Base-by-base conservation (phyloP, 2,329 filamentous ascomycete genomes). In the Westerdykella aurantiaca region DNA sequence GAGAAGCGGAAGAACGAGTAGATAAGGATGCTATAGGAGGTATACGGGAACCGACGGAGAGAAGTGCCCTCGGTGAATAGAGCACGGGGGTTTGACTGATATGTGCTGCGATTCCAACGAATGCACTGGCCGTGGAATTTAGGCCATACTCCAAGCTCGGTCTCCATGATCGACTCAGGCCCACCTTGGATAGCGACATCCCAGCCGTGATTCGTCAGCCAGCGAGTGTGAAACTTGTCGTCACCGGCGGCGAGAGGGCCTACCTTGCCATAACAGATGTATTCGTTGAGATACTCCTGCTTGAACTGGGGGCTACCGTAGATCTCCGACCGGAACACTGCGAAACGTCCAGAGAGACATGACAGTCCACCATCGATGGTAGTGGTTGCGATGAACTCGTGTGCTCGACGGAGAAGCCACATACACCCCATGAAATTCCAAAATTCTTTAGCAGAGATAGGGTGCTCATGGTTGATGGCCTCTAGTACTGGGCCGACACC, bases 171-270 rank as follows among this genome's bases (percentile, higher is more conserved):
- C 0, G 73, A 68, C 2, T 77, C 70, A 0, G 66, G 52, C 4
- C 69, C 68, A 45, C 74, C 72, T 55, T 84, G 79, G 40, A 83
- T 74, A 37, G 71, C 69, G 45, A 82, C 73, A 6, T 71, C 66
- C 70, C 72, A 80, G n/a, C 70, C 71, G 5, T 72, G 58, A 9
- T 65, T 65, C 34, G 78, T 71, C 5, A 75, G 68, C 47, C 72
- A 78, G 10, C 80, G 69, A 0, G 80, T 83, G 31, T 78, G 66
- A 52, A 74, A 82, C 58, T 83, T 83, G 65, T 84, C 80, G 45
- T 83, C 80, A 47, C 83, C 80, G 0, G 70, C 68, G 16, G 74
- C 72, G 2, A 81, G 58, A 0, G 75, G 74, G 0, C 70, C 69
- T 1, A 73, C 63, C 44, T 74, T 69, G 66, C 77, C 42, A 17